phyloP scores from a whole-genome alignment of 805 yeast species.

The Schwanniomyces polymorphus region DNA sequence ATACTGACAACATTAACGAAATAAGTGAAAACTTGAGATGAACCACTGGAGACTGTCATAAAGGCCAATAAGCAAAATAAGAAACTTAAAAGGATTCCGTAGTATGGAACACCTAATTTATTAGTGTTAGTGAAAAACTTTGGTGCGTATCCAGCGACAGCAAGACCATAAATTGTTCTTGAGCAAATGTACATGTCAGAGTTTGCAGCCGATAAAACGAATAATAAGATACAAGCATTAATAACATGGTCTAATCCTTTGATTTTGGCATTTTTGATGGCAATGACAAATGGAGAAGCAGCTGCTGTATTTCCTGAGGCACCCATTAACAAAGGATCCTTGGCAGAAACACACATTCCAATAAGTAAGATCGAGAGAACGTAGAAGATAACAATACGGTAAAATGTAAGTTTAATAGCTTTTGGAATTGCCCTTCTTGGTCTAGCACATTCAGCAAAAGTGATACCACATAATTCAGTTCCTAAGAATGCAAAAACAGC shows the following conservation, averaged over 20 bases:
- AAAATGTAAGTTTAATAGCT: conserved; percentile 69
- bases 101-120: conserved; percentile 70
- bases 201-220: conserved; percentile 80
- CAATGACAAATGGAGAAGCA: conserved; percentile 85
- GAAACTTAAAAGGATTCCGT: conserved; percentile 51
- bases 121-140: conserved; percentile 62
- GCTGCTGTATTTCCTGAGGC: conserved; percentile 60
- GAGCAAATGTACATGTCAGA: conserved; percentile 78
- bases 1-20: conserved; percentile 78
- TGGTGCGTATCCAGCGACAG: conserved; percentile 77
- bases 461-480: conserved; percentile 68
- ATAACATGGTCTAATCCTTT: conserved; percentile 69
- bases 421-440: conserved; percentile 68
- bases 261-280: conserved; percentile 67
- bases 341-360: conserved; percentile 67
- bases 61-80: conserved; percentile 64
- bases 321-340: conserved; percentile 48
- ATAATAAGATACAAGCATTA: conserved; percentile 74
- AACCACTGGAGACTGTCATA: conserved; percentile 61
- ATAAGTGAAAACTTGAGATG: conserved; percentile 61
- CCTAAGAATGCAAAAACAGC: conserved; percentile 74
- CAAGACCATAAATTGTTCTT: conserved; percentile 69
- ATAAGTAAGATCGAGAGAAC: conserved; percentile 58
- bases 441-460: conserved; percentile 71
- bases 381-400: conserved; percentile 67